Conservation (phyloP, 2,329 filamentous ascomycete genomes). For the Hypoxylon sp. region DNA sequence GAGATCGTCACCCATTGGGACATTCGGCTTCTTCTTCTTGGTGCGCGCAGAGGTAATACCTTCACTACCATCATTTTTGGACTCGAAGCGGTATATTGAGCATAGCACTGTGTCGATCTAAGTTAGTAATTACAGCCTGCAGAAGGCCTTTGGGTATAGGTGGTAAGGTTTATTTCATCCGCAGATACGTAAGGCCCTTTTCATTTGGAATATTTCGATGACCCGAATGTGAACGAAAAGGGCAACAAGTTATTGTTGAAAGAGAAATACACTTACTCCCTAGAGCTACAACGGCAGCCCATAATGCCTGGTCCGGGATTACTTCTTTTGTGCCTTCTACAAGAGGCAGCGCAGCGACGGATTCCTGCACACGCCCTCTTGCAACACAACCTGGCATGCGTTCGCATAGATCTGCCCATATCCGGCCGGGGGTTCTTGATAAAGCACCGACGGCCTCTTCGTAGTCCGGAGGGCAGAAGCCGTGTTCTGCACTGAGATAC, state of each 20-base stretch:
- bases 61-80: slow-evolving; percentile 66
- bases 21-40: slow-evolving; percentile 56
- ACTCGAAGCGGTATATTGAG: slow-evolving; percentile 68
- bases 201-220: too few relatives aligned
- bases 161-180: not conserved
- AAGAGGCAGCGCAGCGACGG: slow-evolving; percentile 64
- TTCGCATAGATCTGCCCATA: slow-evolving; percentile 69
- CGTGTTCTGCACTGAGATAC: slow-evolving; percentile 66
- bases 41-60: slow-evolving; percentile 59
- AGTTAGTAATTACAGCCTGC: slow-evolving; percentile 18
- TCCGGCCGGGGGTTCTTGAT: slow-evolving; percentile 64
- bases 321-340: slow-evolving; percentile 65
- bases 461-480: slow-evolving; percentile 67
- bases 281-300: slow-evolving; percentile 67
- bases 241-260: not conserved
- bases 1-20: slow-evolving; percentile 65
- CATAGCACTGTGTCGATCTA: slow-evolving; percentile 58
- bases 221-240: not conserved
- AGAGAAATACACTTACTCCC: slow-evolving; percentile 54
- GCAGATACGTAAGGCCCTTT: not conserved
- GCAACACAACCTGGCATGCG: slow-evolving; percentile 68
- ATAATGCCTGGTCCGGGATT: slow-evolving; percentile 67
- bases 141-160: not conserved
- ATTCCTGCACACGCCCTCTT: slow-evolving; percentile 65
- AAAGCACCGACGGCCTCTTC: slow-evolving; percentile 64